These are phyloP conservation scores for Apodospora peruviana DNA, from an alignment of 495 filamentous ascomycete species.

Conservation along the genomic window DNA sequence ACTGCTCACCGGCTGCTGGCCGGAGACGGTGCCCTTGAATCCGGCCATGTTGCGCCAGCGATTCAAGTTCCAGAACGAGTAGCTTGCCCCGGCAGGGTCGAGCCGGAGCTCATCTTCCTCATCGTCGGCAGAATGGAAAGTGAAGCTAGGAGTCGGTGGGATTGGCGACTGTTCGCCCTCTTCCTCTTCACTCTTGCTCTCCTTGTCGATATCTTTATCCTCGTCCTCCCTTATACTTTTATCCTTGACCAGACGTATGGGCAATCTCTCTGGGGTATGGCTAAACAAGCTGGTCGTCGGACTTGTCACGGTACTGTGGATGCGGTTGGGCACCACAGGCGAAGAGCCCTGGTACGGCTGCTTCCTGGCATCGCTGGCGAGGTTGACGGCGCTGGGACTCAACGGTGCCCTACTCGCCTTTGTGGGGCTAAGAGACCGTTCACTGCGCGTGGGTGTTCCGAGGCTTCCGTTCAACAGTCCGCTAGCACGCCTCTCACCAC, in stretches of 20 bases:
- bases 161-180: slow-evolving; percentile 9
- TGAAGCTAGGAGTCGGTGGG: slow-evolving; percentile 36
- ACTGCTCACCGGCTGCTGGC: background rate
- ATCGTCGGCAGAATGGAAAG: slow-evolving; percentile 26
- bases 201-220: slow-evolving; percentile 4
- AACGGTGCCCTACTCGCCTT: slow-evolving; percentile 33
- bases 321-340: slow-evolving; percentile 10
- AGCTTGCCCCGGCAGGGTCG: slow-evolving; percentile 21
- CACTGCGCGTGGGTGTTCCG: slow-evolving; percentile 32
- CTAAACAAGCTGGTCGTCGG: slow-evolving; percentile 24
- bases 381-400: slow-evolving; percentile 27
- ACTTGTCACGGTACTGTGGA: slow-evolving; percentile 17
- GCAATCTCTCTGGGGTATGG: slow-evolving; percentile 6
- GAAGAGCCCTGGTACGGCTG: slow-evolving; percentile 33
- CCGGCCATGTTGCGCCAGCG: slow-evolving; percentile 36
- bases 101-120: slow-evolving; percentile 23
- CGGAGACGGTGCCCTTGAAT: slow-evolving; percentile 10
- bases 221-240: background rate
- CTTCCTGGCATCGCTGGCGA: slow-evolving; percentile 34
- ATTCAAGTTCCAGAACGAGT: slow-evolving; percentile 39
- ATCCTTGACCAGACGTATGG: slow-evolving; percentile 5
- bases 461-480: slow-evolving; percentile 17
- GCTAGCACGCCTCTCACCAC: slow-evolving; percentile 27
- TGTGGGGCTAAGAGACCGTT: slow-evolving; percentile 46
- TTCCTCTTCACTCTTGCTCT: slow-evolving; percentile 12